A percentile compares a stretch with the other conserved stretches of the same genome.
Evolutionary conservation across 1,284 basidiomycete species (phyloP).

Genomic region (Melampsora abietis-canadensis): DNA sequence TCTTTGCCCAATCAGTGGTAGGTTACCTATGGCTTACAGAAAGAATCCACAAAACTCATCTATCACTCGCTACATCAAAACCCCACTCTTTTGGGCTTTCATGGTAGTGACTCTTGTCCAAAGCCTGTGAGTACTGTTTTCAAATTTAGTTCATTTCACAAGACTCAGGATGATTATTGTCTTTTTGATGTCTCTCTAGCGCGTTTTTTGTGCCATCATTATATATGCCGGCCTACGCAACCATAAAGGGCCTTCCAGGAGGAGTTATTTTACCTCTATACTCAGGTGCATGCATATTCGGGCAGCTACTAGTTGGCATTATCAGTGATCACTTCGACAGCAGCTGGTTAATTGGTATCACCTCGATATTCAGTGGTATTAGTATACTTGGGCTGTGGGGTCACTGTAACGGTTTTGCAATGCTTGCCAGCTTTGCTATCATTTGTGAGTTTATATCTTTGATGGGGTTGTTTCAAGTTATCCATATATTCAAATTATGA

Average conservation of each 20-base stretch:
- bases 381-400: constrained; percentile 35
- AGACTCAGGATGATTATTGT: too few relatives aligned
- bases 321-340: constrained; percentile 32
- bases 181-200: background rate
- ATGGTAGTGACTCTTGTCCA: background rate
- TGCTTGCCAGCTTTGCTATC: constrained; percentile 27
- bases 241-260: constrained; percentile 24
- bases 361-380: constrained; percentile 14
- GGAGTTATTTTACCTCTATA: constrained; percentile 24
- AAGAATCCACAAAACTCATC: background rate
- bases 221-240: constrained; percentile 32
- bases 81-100: constrained; percentile 36
- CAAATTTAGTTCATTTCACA: too few relatives aligned
- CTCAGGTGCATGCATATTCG: constrained; percentile 19
- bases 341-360: constrained; percentile 26
- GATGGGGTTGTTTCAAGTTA: background rate
- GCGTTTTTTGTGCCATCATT: constrained; percentile 28
- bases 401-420: constrained; percentile 15
- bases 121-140: too few relatives aligned
- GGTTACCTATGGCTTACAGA: constrained; percentile 12
- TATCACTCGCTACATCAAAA: constrained; percentile 13
- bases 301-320: constrained; percentile 14
- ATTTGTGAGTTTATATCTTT: constrained; percentile 19
- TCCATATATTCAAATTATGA: too few relatives aligned
- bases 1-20: constrained; percentile 2